Percentiles rank a stretch among this genome's conserved stretches.
Evolutionary conservation across 441 rosid species (phyloP).

Genomic region (Euphorbia neoarborescens): DNA sequence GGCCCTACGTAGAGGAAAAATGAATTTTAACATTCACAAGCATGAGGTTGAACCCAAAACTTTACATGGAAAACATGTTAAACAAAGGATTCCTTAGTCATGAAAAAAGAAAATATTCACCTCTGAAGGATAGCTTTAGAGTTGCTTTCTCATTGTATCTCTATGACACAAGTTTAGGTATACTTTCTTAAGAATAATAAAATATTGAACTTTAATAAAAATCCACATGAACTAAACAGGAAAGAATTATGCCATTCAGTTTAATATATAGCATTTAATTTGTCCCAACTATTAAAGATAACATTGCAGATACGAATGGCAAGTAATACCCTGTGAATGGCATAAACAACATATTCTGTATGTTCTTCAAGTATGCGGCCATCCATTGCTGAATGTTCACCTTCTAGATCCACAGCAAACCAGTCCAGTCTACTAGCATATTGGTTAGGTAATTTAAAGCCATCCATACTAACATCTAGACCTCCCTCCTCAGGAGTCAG

Average conservation of each 20-base stretch:
- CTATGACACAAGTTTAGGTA: background rate
- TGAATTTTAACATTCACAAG: constrained; percentile 1
- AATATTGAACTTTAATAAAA: background rate
- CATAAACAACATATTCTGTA: constrained; percentile 91
- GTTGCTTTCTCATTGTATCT: background rate
- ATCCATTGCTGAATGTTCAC: constrained; percentile 99
- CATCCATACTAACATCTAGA: constrained; percentile 30
- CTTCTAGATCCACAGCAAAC: constrained; percentile 99
- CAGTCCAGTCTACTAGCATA: constrained; percentile 68
- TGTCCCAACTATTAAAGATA: constrained; percentile 6
- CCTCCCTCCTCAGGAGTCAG: constrained; percentile 48
- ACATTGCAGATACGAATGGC: constrained; percentile 20
- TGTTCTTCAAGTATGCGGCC: constrained; percentile 93
- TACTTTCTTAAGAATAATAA: background rate
- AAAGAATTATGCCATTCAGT: background rate
- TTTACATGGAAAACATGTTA: background rate
- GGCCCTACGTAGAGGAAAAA: too few relatives aligned
- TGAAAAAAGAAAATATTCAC: background rate
- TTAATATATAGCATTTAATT: background rate
- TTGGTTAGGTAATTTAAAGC: constrained; percentile 49
- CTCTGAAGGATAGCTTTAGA: background rate
- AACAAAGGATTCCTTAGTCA: background rate
- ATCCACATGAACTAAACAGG: background rate
- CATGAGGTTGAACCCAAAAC: background rate
- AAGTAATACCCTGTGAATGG: constrained; percentile 75